Evolutionary conservation across 2,329 filamentous ascomycete species (phyloP).

Genomic region (Zalaria sp.): DNA sequence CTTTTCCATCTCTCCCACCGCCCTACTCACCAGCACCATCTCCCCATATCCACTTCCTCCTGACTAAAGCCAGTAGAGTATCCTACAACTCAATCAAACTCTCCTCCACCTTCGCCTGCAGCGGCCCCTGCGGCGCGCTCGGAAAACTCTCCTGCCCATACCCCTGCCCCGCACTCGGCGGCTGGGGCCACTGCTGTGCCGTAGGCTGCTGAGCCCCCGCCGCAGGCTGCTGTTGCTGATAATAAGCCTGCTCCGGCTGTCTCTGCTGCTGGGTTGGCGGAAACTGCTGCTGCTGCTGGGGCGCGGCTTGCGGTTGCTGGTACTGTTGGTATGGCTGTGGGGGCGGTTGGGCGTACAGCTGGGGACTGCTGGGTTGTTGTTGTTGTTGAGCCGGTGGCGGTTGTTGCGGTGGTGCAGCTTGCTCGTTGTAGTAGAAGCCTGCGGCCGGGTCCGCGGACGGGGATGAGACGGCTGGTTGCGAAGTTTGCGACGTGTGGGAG

Average conservation of each 20-base stretch:
- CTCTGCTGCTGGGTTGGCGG: conserved; percentile 17
- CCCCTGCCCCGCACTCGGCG: conserved; percentile 14
- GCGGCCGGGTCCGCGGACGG: conserved; percentile 37
- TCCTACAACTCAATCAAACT: conserved; percentile 19
- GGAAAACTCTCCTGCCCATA: conserved; percentile 21
- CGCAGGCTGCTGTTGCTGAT: conserved; percentile 4
- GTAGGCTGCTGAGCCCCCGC: conserved; percentile 5
- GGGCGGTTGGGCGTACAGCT: conserved; percentile 11
- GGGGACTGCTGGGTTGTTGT: conserved; percentile 4
- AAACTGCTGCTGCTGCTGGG: conserved; percentile 15
- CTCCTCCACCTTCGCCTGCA: conserved; percentile 15
- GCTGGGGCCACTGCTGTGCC: conserved; percentile 18
- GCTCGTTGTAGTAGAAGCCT: conserved; percentile 43
- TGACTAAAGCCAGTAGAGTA: no score
- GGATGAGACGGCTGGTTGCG: conserved; percentile 14
- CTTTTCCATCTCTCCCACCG: not conserved
- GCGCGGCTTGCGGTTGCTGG: conserved; percentile 12
- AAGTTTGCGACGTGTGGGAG: conserved; percentile 16
- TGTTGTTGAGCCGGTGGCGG: conserved; percentile 12
- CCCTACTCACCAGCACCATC: no score
- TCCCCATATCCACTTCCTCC: no score
- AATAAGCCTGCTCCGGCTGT: conserved; percentile 5
- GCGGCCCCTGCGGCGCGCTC: conserved; percentile 17
- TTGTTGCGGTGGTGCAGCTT: conserved; percentile 9
- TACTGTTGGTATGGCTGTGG: conserved; percentile 9